Evolutionary conservation across 371 early-diverging fungal species (phyloP).

Genomic region (Gilbertella persicaria): DNA sequence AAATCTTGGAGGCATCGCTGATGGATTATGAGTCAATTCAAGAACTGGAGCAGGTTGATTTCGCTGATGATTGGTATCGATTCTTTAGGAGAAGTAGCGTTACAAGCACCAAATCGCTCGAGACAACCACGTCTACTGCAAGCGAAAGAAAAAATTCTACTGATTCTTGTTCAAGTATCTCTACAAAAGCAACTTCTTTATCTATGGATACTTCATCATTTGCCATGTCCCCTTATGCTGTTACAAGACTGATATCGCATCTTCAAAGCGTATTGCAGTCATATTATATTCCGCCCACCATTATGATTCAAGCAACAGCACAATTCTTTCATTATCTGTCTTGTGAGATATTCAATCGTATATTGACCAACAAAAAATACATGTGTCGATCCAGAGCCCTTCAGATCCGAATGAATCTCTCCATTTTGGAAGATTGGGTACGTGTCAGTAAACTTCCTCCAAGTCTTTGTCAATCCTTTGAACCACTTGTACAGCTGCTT

Average conservation of each 20-base stretch:
- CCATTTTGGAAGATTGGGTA: slow-evolving; percentile 82
- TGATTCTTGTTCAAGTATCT: slow-evolving; percentile 2
- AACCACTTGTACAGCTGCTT: slow-evolving; percentile 72
- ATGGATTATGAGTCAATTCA: slow-evolving; percentile 74
- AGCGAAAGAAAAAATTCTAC: slow-evolving; percentile 2
- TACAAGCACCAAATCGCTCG: neutral
- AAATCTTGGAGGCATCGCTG: slow-evolving; percentile 64
- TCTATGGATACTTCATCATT: neutral
- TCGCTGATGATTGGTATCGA: slow-evolving; percentile 59
- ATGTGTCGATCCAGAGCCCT: slow-evolving; percentile 82
- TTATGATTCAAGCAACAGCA: slow-evolving; percentile 50
- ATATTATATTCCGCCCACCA: slow-evolving; percentile 61
- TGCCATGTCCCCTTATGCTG: slow-evolving; percentile 47
- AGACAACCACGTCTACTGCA: neutral
- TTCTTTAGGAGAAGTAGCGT: slow-evolving; percentile 39
- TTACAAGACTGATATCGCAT: slow-evolving; percentile 58
- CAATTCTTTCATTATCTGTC: slow-evolving; percentile 75
- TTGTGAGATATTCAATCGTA: slow-evolving; percentile 76
- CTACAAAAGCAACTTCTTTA: neutral
- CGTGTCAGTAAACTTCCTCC: slow-evolving; percentile 49
- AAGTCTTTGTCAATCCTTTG: slow-evolving; percentile 37
- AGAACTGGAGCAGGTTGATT: slow-evolving; percentile 63
- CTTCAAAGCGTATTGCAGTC: slow-evolving; percentile 51
- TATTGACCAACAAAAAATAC: slow-evolving; percentile 70
- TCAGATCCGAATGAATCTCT: slow-evolving; percentile 83